Conservation (phyloP, 1,284 basidiomycete species). For the Anthracocystis setariae region DNA sequence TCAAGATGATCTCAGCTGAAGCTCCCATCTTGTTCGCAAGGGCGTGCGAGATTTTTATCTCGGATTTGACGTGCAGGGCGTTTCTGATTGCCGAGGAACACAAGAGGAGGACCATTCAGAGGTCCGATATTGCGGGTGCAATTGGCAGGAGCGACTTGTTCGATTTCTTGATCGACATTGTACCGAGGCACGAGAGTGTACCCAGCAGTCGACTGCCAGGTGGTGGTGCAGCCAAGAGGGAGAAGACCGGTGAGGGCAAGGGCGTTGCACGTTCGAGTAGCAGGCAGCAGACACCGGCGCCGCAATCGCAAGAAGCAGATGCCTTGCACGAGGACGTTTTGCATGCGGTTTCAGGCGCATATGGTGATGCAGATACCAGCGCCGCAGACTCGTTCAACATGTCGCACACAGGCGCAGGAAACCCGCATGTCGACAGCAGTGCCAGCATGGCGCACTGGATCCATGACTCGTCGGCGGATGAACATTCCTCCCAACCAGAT, state of each 20-base stretch:
- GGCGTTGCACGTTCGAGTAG: constrained; percentile 27
- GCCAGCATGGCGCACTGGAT: constrained; percentile 44
- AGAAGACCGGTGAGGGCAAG: constrained; percentile 48
- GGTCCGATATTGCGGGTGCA: constrained; percentile 63
- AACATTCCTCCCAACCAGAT: constrained; percentile 36
- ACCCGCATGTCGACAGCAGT: constrained; percentile 12
- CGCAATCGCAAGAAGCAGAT: neutral
- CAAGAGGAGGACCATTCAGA: constrained; percentile 65
- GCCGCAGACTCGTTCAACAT: constrained; percentile 30
- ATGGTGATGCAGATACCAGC: constrained; percentile 18
- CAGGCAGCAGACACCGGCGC: constrained; percentile 2
- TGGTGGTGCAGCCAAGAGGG: constrained; percentile 40
- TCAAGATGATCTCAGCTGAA: constrained; percentile 68
- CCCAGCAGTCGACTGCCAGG: constrained; percentile 46
- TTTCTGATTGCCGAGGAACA: constrained; percentile 65
- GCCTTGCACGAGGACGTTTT: constrained; percentile 11
- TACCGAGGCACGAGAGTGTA: constrained; percentile 60
- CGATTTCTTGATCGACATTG: constrained; percentile 67
- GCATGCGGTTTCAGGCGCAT: constrained; percentile 10
- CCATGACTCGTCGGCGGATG: constrained; percentile 31
- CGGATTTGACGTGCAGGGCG: constrained; percentile 65
- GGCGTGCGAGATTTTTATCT: constrained; percentile 68
- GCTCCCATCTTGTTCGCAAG: constrained; percentile 66
- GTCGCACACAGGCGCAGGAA: constrained; percentile 16
- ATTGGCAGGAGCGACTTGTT: constrained; percentile 65